These are phyloP conservation scores for Lathyrus tuberosus DNA, from an alignment of 306 rosid genomes.

Conservation along the genomic window DNA sequence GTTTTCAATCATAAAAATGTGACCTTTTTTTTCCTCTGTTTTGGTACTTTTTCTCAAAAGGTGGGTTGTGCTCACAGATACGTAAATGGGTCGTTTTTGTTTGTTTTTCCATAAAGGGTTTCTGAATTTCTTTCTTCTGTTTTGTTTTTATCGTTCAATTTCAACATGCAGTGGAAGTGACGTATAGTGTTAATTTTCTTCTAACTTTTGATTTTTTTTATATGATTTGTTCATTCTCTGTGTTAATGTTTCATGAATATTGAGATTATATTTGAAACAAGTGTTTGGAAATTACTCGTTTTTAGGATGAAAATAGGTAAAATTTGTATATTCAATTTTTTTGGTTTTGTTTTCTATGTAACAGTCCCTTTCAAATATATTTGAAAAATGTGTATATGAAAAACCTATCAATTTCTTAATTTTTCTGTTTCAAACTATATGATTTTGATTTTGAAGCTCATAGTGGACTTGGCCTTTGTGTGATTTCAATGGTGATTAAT, in stretches of 20 bases:
- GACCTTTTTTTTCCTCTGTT: neutral
- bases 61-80: neutral
- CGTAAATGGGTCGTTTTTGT: neutral
- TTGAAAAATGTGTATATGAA: neutral
- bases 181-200: neutral
- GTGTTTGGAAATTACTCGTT: neutral
- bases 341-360: neutral
- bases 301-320: constrained; percentile 10
- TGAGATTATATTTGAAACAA: constrained; percentile 1
- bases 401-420: constrained; percentile 6
- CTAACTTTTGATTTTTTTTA: neutral
- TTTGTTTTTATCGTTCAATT: neutral
- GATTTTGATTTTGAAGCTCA: constrained; percentile 13
- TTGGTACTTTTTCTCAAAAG: neutral
- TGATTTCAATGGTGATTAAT: constrained; percentile 16
- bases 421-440: neutral
- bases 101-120: neutral
- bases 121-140: neutral
- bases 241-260: neutral
- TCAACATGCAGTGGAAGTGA: neutral
- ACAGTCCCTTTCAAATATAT: constrained; percentile 21
- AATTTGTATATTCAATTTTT: neutral
- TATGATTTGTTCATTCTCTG: neutral
- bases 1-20: neutral
- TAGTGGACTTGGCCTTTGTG: constrained; percentile 6